Conservation (phyloP, 2,329 filamentous ascomycete genomes). For the Dactylellina sp. region DNA sequence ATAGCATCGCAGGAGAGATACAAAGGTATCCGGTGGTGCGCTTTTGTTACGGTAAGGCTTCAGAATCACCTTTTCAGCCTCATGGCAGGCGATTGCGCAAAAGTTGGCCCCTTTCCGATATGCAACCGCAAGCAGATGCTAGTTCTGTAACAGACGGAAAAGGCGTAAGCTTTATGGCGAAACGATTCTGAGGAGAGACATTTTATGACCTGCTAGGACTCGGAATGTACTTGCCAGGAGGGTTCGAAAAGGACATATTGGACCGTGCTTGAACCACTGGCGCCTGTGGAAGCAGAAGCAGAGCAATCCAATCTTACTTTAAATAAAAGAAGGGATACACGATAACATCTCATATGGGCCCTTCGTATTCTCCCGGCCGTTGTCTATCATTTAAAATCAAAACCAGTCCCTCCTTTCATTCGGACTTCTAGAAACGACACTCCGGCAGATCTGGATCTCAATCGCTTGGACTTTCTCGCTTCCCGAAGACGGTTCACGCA, state of each 20-base stretch:
- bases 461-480: constrained; percentile 43
- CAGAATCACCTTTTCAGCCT: constrained; percentile 35
- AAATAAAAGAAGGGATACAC: constrained; percentile 33
- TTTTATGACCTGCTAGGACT: background rate
- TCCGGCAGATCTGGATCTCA: constrained; percentile 14
- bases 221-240: constrained; percentile 47
- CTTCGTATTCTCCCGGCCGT: constrained; percentile 26
- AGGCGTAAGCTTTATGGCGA: constrained; percentile 19
- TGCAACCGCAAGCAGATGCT: constrained; percentile 28
- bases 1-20: constrained; percentile 28
- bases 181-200: constrained; percentile 50
- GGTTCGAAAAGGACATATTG: constrained; percentile 35
- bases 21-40: constrained; percentile 3
- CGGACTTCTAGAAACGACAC: constrained; percentile 7
- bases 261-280: constrained; percentile 37
- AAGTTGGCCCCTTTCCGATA: constrained; percentile 43
- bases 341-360: constrained; percentile 25
- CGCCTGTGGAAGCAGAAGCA: constrained; percentile 33
- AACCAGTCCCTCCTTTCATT: constrained; percentile 27
- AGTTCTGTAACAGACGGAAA: constrained; percentile 32
- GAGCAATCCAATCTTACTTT: constrained; percentile 43
- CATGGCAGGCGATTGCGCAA: constrained; percentile 39
- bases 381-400: constrained; percentile 32
- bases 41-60: constrained; percentile 30
- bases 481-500: constrained; percentile 15